A percentile compares a stretch with the other conserved stretches of the same genome.
These are phyloP conservation scores for Morella rubra DNA, from an alignment of 306 rosid genomes.

Conservation along the genomic window DNA sequence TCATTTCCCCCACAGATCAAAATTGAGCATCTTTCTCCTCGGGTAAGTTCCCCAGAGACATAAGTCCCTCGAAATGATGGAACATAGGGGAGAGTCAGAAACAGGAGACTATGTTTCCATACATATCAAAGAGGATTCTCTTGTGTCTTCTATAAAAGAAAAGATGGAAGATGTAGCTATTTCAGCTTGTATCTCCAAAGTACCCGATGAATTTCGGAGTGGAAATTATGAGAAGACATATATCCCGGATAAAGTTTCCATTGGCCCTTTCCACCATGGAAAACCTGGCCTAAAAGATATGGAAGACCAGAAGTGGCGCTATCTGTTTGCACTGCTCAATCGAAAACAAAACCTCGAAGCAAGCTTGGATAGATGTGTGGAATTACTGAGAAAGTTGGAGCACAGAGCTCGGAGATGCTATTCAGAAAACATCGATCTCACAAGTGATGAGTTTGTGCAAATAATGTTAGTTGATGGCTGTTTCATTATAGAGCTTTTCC, in stretches of 20 bases:
- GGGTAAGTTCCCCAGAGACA: background rate
- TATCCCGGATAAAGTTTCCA: slow-evolving; percentile 39
- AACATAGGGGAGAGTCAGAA: slow-evolving; percentile 5
- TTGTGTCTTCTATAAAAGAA: slow-evolving; percentile 42
- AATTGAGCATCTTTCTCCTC: background rate
- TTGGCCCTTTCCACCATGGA: slow-evolving; percentile 54
- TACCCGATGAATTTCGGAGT: slow-evolving; percentile 22
- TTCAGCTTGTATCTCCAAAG: slow-evolving; percentile 42
- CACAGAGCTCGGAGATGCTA: slow-evolving; percentile 44
- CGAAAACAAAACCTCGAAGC: slow-evolving; percentile 45
- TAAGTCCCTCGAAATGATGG: slow-evolving; percentile 25
- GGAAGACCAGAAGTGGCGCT: slow-evolving; percentile 51
- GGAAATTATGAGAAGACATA: slow-evolving; percentile 6
- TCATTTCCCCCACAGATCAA: background rate
- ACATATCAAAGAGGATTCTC: slow-evolving; percentile 25
- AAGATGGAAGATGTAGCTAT: slow-evolving; percentile 42
- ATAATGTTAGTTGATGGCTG: slow-evolving; percentile 58
- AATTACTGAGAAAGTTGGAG: slow-evolving; percentile 38
- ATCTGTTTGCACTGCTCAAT: slow-evolving; percentile 44
- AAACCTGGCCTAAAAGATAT: background rate
- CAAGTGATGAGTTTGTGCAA: slow-evolving; percentile 32
- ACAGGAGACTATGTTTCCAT: slow-evolving; percentile 14
- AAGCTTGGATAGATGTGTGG: slow-evolving; percentile 36
- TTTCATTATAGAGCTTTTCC: slow-evolving; percentile 60
- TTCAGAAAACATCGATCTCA: background rate